Evolutionary conservation across 768 basidiomycete genomes (phyloP).

Genomic region (Rhizopogon salebrosus): DNA sequence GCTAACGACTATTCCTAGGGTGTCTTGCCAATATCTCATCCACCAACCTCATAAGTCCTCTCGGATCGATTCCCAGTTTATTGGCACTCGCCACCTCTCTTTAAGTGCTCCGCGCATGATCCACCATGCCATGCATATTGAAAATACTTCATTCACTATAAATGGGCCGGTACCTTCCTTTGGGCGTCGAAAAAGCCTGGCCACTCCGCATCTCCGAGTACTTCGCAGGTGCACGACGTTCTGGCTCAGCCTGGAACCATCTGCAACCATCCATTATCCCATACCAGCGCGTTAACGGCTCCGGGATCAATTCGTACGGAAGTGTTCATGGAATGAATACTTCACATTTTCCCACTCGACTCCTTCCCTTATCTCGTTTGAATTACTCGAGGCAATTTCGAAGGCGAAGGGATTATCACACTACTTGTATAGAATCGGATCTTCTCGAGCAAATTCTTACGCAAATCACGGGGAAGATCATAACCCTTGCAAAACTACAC

Average conservation of each 20-base stretch:
- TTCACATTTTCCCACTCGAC: conserved; percentile 42
- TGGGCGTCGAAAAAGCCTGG: conserved; percentile 55
- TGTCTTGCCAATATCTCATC: too few relatives aligned
- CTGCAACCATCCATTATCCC: too few relatives aligned
- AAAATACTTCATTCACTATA: background rate
- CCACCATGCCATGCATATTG: background rate
- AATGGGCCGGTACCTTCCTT: conserved; percentile 49
- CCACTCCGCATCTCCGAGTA: conserved; percentile 45
- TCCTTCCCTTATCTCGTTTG: background rate
- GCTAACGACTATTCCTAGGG: too few relatives aligned
- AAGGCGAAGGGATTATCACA: conserved; percentile 54
- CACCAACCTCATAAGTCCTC: too few relatives aligned
- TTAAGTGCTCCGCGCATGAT: conserved; percentile 25
- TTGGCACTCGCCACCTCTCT: conserved; percentile 56
- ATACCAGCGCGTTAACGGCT: too few relatives aligned
- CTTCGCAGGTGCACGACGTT: conserved; percentile 47
- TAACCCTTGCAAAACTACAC: conserved; percentile 48
- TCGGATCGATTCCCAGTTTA: conserved; percentile 51
- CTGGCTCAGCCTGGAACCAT: conserved; percentile 53
- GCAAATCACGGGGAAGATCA: background rate
- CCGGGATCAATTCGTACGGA: conserved; percentile 44
- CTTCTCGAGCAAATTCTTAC: background rate
- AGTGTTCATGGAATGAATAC: conserved; percentile 45
- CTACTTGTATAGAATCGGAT: conserved; percentile 26
- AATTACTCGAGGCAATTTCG: background rate